These are phyloP conservation scores for Grigorovia transvaalensis DNA, from an alignment of 805 yeast species.

Conservation along the genomic window DNA sequence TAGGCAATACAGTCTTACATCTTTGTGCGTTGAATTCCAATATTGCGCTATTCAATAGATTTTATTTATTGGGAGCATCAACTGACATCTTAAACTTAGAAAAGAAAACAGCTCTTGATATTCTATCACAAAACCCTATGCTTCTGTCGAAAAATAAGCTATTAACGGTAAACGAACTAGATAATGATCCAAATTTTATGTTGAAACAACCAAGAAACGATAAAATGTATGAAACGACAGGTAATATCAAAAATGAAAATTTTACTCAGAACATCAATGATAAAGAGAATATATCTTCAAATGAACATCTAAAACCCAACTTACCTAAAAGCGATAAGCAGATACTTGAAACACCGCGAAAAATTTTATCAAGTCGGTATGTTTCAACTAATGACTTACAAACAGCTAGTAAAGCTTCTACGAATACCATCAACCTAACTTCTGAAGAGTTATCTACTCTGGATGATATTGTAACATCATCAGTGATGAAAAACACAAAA, in stretches of 20 bases:
- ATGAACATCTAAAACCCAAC: neutral
- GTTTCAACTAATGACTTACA: neutral
- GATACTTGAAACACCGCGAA: neutral
- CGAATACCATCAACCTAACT: conserved; percentile 5
- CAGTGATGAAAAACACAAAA: conserved; percentile 15
- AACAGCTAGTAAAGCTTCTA: neutral
- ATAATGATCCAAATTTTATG: neutral
- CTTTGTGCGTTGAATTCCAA: conserved; percentile 42
- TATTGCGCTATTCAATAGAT: conserved; percentile 23
- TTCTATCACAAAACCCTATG: conserved; percentile 4
- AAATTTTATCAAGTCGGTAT: neutral
- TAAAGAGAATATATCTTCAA: neutral
- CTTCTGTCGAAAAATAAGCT: neutral
- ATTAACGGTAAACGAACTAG: neutral
- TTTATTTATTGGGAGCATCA: conserved; percentile 26
- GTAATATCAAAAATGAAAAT: neutral
- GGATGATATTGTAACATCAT: conserved; percentile 20
- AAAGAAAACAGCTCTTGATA: conserved; percentile 21
- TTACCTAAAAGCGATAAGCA: neutral
- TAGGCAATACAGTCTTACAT: conserved; percentile 82
- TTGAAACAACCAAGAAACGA: neutral
- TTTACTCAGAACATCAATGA: neutral
- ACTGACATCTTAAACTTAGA: conserved; percentile 22
- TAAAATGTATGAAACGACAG: no score
- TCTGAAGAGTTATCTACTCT: conserved; percentile 17